A percentile compares a stretch with the other conserved stretches of the same genome.
phyloP scores from a whole-genome alignment of 768 basidiomycete species.

The Naematelia aurantialba region DNA sequence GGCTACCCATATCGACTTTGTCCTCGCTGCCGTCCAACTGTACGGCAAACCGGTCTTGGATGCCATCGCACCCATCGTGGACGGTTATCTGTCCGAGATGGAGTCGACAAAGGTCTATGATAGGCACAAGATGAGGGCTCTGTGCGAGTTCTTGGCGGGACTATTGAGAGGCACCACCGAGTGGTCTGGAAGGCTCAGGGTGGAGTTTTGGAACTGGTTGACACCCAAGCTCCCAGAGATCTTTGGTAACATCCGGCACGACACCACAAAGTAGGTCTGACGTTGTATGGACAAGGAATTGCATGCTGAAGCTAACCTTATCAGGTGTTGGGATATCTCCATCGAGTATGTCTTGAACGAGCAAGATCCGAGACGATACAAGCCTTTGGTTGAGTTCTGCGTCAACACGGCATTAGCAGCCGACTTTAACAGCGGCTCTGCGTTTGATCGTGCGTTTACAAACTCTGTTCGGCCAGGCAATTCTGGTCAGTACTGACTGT shows the following conservation, averaged over 20 bases:
- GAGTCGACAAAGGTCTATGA: slow-evolving; percentile 55
- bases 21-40: slow-evolving; percentile 63
- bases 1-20: slow-evolving; percentile 44
- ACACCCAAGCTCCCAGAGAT: slow-evolving; percentile 61
- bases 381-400: slow-evolving; percentile 72
- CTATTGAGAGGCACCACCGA: slow-evolving; percentile 79
- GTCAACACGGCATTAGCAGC: slow-evolving; percentile 60
- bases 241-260: slow-evolving; percentile 74
- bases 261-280: slow-evolving; percentile 56
- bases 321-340: slow-evolving; percentile 45
- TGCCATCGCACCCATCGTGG: slow-evolving; percentile 60
- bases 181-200: slow-evolving; percentile 61
- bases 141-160: slow-evolving; percentile 75
- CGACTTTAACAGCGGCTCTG: slow-evolving; percentile 79
- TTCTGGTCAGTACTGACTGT: background rate
- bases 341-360: slow-evolving; percentile 66
- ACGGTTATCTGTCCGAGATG: slow-evolving; percentile 57
- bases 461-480: no score
- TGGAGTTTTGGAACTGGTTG: slow-evolving; percentile 71
- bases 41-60: slow-evolving; percentile 70
- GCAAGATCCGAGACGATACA: slow-evolving; percentile 74
- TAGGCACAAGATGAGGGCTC: slow-evolving; percentile 77
- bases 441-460: slow-evolving; percentile 67
- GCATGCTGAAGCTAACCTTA: slow-evolving; percentile 1
- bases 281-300: background rate